Base-by-base conservation (phyloP, 257 asterid genomes). In the Solanum habrochaites region DNA sequence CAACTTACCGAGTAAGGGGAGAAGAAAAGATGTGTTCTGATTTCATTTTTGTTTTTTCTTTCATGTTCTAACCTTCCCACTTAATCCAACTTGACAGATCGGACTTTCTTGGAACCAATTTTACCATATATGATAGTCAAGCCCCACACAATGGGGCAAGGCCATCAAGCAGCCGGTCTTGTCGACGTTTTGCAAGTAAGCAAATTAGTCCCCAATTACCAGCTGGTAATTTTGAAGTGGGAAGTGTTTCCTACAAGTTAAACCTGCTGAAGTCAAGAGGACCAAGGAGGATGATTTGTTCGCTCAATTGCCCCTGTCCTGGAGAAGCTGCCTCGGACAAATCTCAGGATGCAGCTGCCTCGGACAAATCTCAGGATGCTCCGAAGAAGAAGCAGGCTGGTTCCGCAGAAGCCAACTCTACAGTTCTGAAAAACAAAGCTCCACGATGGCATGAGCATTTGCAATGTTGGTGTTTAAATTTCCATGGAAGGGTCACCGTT, bases 391-490 rank as follows among this genome's bases (percentile, higher is more conserved):
- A 91, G 90, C 82, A 81, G 43, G 83, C 91, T 11, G 88, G 88
- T 7, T 67, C 83, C 13, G 75, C 87, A 10, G 64, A 88, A 29
- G 90, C 89, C 2, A 87, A 88, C 27, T 85, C 49, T 71, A 94
- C 97, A 5, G 56, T 96, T 77, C 80, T 96, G 90, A 96, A 91
- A 90, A 96, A 95, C 91, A 96, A 96, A 88, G 94, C 98, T 42
- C 99, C 99, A 1, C 87, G 98, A 81, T 95, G 99, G 99, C 98
- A 96, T 11, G 98, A 96, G 58, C 96, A 95, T 87, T 90, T 96
- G 91, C 98, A 96, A 86, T 96, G 98, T 83, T 96, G 99, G 99
- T 96, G 99, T 92, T 91, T 96, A 92, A 96, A 96, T 90, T 96
- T 96, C 89, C 99, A 96, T 10, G 99, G 98, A 7, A 91, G 99